These are phyloP conservation scores for Colletotrichum sp. DNA, from an alignment of 2,329 filamentous ascomycete species.

Conservation along the genomic window DNA sequence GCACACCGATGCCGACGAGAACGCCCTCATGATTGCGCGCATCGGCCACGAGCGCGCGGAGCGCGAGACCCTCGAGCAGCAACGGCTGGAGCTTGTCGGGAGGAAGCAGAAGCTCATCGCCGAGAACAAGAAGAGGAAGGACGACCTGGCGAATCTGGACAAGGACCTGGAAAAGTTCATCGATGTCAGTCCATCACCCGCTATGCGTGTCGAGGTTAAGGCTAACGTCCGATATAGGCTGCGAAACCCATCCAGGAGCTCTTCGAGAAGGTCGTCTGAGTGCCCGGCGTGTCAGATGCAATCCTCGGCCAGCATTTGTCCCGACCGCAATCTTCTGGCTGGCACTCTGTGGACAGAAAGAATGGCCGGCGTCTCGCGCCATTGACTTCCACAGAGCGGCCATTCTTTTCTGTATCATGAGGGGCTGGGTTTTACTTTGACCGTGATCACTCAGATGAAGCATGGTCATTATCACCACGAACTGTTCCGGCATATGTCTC, in stretches of 20 bases:
- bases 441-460: background rate
- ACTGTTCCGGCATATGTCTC: background rate
- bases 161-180: conserved; percentile 94
- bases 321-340: background rate
- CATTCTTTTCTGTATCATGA: too few species aligned
- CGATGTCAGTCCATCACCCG: conserved; percentile 62
- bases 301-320: background rate
- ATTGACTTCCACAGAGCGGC: too few species aligned
- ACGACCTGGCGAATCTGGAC: conserved; percentile 89
- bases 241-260: conserved; percentile 88
- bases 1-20: conserved; percentile 73
- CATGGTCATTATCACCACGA: background rate
- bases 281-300: background rate
- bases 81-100: conserved; percentile 77
- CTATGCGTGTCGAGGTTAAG: background rate
- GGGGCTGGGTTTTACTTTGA: background rate
- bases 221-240: conserved; percentile 56
- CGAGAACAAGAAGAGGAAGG: conserved; percentile 90
- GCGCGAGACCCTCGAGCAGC: conserved; percentile 83
- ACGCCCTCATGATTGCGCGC: conserved; percentile 84
- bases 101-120: conserved; percentile 67
- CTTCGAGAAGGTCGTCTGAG: conserved; percentile 74
- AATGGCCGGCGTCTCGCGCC: too few species aligned
- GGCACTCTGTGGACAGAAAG: too few species aligned
- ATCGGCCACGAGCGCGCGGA: conserved; percentile 91